Percentiles rank a stretch among this genome's conserved stretches.
These are phyloP conservation scores for Calonectria pteridis DNA, from an alignment of 2,329 filamentous ascomycete species.

Conservation along the genomic window DNA sequence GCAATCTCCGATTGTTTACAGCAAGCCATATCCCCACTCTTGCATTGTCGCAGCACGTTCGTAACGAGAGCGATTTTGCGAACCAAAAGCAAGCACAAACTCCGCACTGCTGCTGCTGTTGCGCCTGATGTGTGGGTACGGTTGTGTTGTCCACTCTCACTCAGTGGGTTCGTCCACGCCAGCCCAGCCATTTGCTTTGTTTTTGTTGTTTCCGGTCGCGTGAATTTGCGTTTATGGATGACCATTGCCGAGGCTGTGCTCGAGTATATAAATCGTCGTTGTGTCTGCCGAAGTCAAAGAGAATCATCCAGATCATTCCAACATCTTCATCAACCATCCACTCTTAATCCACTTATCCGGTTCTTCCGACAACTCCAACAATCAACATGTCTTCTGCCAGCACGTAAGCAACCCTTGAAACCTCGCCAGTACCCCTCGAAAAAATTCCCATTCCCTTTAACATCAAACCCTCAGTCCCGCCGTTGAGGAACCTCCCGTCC, in stretches of 20 bases:
- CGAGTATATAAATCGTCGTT: background rate
- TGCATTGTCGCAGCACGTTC: background rate
- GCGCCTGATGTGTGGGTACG: background rate
- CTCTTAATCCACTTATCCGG: background rate
- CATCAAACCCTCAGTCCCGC: constrained; percentile 1
- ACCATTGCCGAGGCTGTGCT: background rate
- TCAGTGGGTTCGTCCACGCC: background rate
- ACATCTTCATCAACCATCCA: background rate
- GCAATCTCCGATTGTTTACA: constrained; percentile 11
- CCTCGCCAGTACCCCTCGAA: background rate
- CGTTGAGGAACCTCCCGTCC: background rate
- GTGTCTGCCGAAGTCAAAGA: background rate
- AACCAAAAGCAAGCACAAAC: constrained; percentile 4
- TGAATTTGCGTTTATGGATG: background rate
- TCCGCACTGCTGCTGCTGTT: background rate
- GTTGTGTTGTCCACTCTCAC: background rate
- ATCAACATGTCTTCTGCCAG: background rate
- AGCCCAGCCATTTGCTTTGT: background rate
- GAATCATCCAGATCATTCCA: background rate
- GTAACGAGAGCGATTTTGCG: constrained; percentile 2
- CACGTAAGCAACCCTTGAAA: background rate
- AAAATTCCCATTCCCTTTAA: constrained; percentile 11
- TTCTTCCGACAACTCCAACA: background rate
- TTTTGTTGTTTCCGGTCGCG: constrained; percentile 1
- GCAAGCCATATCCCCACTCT: background rate